These are phyloP conservation scores for Erysimum cheiranthoides DNA, from an alignment of 345 rosid genomes.

Conservation along the genomic window DNA sequence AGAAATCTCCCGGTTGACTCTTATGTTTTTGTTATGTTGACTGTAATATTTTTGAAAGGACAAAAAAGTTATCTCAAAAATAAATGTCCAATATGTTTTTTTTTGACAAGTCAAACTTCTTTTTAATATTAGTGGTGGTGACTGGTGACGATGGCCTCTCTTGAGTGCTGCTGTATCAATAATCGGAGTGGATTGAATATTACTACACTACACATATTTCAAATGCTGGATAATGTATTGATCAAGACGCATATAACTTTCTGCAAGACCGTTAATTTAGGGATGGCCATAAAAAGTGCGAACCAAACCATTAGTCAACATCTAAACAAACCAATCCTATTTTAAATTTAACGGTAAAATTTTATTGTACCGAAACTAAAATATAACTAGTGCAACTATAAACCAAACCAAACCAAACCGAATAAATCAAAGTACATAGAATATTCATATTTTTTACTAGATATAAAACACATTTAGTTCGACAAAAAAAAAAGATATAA, in stretches of 20 bases:
- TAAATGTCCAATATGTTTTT: neutral
- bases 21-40: neutral
- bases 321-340: neutral
- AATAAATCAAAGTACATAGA: neutral
- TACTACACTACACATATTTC: neutral
- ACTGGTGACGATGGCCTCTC: conserved; percentile 25
- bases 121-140: conserved; percentile 31
- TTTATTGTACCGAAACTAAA: neutral
- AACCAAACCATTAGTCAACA: neutral
- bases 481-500: too few species aligned
- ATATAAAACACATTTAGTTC: neutral
- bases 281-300: neutral
- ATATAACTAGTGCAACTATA: neutral
- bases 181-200: conserved; percentile 21
- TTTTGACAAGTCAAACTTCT: conserved; percentile 36
- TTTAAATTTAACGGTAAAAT: neutral
- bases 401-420: neutral
- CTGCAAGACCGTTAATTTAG: neutral
- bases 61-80: neutral
- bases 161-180: conserved; percentile 11
- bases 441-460: neutral
- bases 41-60: neutral
- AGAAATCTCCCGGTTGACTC: neutral
- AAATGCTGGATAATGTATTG: conserved; percentile 15
- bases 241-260: conserved; percentile 10